Base-by-base conservation (phyloP, 805 yeast species). In the Candida koratica region DNA sequence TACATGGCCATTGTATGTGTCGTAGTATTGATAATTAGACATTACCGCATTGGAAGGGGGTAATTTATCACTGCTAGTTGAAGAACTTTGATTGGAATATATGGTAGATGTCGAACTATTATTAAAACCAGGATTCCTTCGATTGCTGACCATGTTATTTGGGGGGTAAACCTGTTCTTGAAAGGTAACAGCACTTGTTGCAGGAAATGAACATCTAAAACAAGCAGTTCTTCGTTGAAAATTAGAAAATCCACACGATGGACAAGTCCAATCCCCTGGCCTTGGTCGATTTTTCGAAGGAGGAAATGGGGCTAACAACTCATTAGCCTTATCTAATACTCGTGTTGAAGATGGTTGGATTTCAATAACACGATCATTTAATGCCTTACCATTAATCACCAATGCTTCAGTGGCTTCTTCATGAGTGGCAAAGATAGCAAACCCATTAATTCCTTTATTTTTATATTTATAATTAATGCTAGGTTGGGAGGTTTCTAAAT, bases 181-280 rank as follows among this genome's bases (percentile, higher is more conserved):
- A 41, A 79, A 71, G 5, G 85, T 73, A 16, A 75, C 79, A 5
- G 87, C 85, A 28, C 84, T 69, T 8, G 85, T 69, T 7, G 86
- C 85, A 5, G 96, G 95, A 61, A 83, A 87, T 2, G 90, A 81
- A 56, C 97, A 89, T 44, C 96, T 71, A 69, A 89, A 87, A 60
- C 97, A 89, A 2, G 94, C 94, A 2, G 94, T 84, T 59, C 97
- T 74, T 51, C 96, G 75, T 61, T 89, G 97, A 62, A 89, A 89
- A 59, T 89, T 89, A 16, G 95, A 84, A 52, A 89, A 89, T 1
- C 96, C 96, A 68, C 97, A 89, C 5, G 89, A 80, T 17, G 96
- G 95, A 59, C 97, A 89, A n/a, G 84, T 85, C 97, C 97, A 89
- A 56, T 89, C 97, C 14, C 97, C 97, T 0, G 97, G 97, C 53